A percentile compares a stretch with the other conserved stretches of the same genome.
These are phyloP conservation scores for Solanum peruvianum DNA, from an alignment of 257 asterid species.

Conservation along the genomic window DNA sequence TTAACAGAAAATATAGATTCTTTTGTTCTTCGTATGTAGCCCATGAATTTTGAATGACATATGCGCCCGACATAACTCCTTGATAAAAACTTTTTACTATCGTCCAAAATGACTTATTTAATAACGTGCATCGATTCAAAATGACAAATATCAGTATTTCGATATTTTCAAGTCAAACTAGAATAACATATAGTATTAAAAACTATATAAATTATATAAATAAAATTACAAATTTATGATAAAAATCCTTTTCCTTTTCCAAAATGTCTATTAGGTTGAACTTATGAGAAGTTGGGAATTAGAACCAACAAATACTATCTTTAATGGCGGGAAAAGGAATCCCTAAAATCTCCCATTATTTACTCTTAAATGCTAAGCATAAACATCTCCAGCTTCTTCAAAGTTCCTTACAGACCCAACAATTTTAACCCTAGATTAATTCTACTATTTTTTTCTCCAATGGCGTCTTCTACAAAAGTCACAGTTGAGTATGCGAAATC, in stretches of 20 bases:
- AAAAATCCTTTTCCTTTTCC: neutral
- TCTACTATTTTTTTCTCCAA: constrained; percentile 3
- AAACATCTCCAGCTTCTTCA: neutral
- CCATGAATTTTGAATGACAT: neutral
- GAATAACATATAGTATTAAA: no score
- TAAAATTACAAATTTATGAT: neutral
- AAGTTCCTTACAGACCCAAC: neutral
- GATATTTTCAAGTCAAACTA: neutral
- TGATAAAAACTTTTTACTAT: neutral
- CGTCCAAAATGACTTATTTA: fast-evolving
- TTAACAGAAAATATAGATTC: no score
- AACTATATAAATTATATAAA: no score
- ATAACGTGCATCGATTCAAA: neutral
- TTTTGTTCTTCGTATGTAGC: neutral
- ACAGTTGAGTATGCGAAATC: constrained; percentile 85
- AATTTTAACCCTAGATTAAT: neutral
- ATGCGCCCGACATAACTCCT: no score
- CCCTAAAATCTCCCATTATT: neutral
- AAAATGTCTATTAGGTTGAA: neutral
- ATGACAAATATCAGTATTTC: no score
- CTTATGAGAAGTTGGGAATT: neutral
- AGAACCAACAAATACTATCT: neutral
- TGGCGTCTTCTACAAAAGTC: constrained; percentile 34
- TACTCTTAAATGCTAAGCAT: neutral
- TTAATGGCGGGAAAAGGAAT: constrained; percentile 11